phyloP scores from a whole-genome alignment of 2,329 filamentous ascomycete genomes.

The Aspergillus sp. region DNA sequence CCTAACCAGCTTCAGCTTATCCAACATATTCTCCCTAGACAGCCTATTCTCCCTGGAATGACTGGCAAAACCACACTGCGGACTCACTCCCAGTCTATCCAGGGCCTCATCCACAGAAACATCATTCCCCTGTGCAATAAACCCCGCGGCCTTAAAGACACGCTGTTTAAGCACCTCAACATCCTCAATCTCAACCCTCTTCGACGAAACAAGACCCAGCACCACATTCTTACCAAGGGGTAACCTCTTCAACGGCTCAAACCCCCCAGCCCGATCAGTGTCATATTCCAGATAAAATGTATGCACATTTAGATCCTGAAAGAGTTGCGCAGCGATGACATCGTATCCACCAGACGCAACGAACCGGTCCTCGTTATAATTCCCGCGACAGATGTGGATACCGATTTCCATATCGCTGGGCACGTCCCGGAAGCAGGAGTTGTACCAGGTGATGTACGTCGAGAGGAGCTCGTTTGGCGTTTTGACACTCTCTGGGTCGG shows the following conservation, averaged over 20 bases:
- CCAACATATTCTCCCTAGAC: slow-evolving; percentile 67
- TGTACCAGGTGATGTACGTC: slow-evolving; percentile 75
- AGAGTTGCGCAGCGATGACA: slow-evolving; percentile 65
- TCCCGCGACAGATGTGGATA: slow-evolving; percentile 69
- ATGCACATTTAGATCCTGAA: slow-evolving; percentile 61
- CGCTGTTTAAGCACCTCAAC: slow-evolving; percentile 62
- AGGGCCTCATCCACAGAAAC: slow-evolving; percentile 66
- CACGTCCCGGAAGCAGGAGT: slow-evolving; percentile 63
- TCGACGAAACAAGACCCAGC: slow-evolving; percentile 63
- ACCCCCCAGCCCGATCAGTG: slow-evolving; percentile 63
- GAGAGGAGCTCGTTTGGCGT: slow-evolving; percentile 68
- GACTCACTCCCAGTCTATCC: slow-evolving; percentile 66
- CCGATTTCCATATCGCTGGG: slow-evolving; percentile 72
- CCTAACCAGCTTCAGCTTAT: slow-evolving; percentile 70
- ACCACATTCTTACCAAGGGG: slow-evolving; percentile 64
- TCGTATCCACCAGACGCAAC: slow-evolving; percentile 69
- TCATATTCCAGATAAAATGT: slow-evolving; percentile 72
- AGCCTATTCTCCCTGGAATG: slow-evolving; percentile 72
- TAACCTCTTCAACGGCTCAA: slow-evolving; percentile 62
- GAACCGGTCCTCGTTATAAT: slow-evolving; percentile 65
- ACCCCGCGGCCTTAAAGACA: slow-evolving; percentile 62
- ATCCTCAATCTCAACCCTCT: slow-evolving; percentile 62
- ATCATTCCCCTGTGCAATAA: slow-evolving; percentile 66
- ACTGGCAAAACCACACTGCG: slow-evolving; percentile 73
- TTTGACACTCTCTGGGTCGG: slow-evolving; percentile 66